Base-by-base conservation (phyloP, 2,329 filamentous ascomycete genomes). In the Colletotrichum cordylinicola region DNA sequence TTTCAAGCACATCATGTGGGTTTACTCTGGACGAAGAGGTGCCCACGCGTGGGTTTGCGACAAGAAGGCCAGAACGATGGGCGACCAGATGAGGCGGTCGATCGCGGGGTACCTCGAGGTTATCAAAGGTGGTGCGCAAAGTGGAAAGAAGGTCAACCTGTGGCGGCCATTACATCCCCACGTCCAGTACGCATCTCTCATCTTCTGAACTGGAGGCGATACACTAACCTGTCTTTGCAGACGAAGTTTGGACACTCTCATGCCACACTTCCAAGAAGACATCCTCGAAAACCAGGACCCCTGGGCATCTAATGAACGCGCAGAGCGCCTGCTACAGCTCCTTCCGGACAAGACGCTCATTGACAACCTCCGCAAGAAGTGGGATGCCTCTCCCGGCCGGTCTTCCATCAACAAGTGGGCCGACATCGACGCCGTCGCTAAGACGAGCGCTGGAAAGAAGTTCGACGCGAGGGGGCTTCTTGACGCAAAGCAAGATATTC, bases 11-110 rank as follows among this genome's bases (percentile, higher is more conserved):
- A 96, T 99, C 81, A 90, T 99, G 84, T 99, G 97, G 97, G 96
- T 99, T 8, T 99, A 99, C 85, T 99, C 97, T 1, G 97, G 97
- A 79, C 94, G 97, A 85, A 92, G 97, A 90, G 97, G 97, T 87
- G 96, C 95, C 35, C 97, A 99, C 92, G 97, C 97, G 8, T 99
- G 97, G 97, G 94, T 99, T 13, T 98, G 96, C 83, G 97, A 99
- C 84, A 95, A 94, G 82, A 93, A 93, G 73, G 97, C 96, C 1
- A 91, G 97, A 73, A 90, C 90, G 39, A 91, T 99, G 88, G 94
- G 98, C 78, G 97, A 99, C 80, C 91, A 94, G 80, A 96, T 95
- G 85, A 91, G 97, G 71, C 92, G 92, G 79, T 94, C 96, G 0
- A 93, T 99, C 77, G 95, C 95, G 0, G 93, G 94, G 27, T 99